A percentile compares a stretch with the other conserved stretches of the same genome.
Evolutionary conservation across 164 flowering plant genomes (phyloP).

Genomic region (Vitis rupestris): DNA sequence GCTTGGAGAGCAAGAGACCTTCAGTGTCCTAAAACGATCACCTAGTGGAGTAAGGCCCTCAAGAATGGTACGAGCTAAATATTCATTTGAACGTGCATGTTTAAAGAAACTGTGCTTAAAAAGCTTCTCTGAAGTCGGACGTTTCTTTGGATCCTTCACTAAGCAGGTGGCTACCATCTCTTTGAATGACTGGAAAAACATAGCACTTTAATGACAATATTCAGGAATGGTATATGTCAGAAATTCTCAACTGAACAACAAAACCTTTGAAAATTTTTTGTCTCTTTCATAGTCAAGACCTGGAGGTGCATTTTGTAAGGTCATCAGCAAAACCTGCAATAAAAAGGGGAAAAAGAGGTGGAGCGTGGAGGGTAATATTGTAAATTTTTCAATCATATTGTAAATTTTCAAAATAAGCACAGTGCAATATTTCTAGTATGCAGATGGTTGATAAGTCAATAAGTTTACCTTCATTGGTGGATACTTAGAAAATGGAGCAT

Average conservation of each 20-base stretch:
- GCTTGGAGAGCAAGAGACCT: conserved; percentile 41
- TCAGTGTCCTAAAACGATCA: conserved; percentile 77
- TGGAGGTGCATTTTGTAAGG: conserved; percentile 98
- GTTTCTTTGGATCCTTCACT: conserved; percentile 95
- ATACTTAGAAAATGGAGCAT: conserved; percentile 98
- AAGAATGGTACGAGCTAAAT: conserved; percentile 62
- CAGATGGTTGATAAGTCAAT: background rate
- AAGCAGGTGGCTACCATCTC: conserved; percentile 92
- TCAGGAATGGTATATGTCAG: background rate
- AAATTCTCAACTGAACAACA: background rate
- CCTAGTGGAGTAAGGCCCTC: conserved; percentile 79
- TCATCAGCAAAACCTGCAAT: conserved; percentile 90
- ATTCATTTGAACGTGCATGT: conserved; percentile 66
- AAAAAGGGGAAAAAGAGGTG: background rate
- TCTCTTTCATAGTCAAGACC: conserved; percentile 98
- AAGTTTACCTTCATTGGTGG: conserved; percentile 97
- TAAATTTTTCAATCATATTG: background rate
- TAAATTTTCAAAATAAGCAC: background rate
- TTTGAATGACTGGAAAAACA: conserved; percentile 68
- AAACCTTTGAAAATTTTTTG: conserved; percentile 87
- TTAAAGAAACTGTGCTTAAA: conserved; percentile 88
- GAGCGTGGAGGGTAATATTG: background rate
- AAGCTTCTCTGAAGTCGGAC: conserved; percentile 88
- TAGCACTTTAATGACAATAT: conserved; percentile 10
- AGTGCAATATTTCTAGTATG: too few species aligned